A percentile compares a stretch with the other conserved stretches of the same genome.
These are phyloP conservation scores for Botrytis byssoidea DNA, from an alignment of 2,329 filamentous ascomycete species.

Conservation along the genomic window DNA sequence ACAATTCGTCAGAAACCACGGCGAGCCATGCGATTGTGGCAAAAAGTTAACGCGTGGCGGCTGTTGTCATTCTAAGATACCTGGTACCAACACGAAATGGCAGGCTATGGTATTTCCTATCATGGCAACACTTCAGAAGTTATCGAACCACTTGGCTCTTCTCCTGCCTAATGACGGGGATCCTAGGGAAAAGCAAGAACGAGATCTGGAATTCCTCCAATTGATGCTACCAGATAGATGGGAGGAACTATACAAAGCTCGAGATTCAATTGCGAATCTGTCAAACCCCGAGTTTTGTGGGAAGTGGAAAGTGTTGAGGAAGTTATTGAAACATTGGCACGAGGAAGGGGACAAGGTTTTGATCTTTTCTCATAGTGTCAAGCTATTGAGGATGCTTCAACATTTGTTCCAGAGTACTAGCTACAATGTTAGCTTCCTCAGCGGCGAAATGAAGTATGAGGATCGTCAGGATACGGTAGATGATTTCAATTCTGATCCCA, in stretches of 20 bases:
- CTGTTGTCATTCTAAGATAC: slow-evolving; percentile 68
- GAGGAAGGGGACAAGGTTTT: slow-evolving; percentile 88
- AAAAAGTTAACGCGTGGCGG: slow-evolving; percentile 65
- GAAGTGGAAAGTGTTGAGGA: slow-evolving; percentile 91
- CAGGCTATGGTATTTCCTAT: slow-evolving; percentile 76
- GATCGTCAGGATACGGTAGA: slow-evolving; percentile 81
- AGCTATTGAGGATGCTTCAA: slow-evolving; percentile 78
- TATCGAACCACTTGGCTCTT: slow-evolving; percentile 89
- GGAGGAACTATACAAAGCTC: slow-evolving; percentile 68
- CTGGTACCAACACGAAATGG: slow-evolving; percentile 47
- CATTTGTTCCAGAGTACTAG: slow-evolving; percentile 83
- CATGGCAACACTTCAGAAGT: slow-evolving; percentile 78
- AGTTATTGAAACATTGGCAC: slow-evolving; percentile 87
- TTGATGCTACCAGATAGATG: slow-evolving; percentile 73
- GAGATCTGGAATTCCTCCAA: slow-evolving; percentile 71
- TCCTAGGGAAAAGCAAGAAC: slow-evolving; percentile 68
- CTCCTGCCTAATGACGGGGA: slow-evolving; percentile 70
- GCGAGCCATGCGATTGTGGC: slow-evolving; percentile 67
- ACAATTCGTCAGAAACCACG: slow-evolving; percentile 63
- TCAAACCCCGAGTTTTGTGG: slow-evolving; percentile 91
- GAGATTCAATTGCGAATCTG: slow-evolving; percentile 76
- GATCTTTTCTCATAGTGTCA: slow-evolving; percentile 90
- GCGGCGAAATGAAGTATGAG: slow-evolving; percentile 79
- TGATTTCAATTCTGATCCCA: slow-evolving; percentile 84
- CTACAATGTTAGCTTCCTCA: slow-evolving; percentile 89